A percentile compares a stretch with the other conserved stretches of the same genome.
Evolutionary conservation across 768 basidiomycete species (phyloP).

Genomic region (Rhodotorula paludigena): DNA sequence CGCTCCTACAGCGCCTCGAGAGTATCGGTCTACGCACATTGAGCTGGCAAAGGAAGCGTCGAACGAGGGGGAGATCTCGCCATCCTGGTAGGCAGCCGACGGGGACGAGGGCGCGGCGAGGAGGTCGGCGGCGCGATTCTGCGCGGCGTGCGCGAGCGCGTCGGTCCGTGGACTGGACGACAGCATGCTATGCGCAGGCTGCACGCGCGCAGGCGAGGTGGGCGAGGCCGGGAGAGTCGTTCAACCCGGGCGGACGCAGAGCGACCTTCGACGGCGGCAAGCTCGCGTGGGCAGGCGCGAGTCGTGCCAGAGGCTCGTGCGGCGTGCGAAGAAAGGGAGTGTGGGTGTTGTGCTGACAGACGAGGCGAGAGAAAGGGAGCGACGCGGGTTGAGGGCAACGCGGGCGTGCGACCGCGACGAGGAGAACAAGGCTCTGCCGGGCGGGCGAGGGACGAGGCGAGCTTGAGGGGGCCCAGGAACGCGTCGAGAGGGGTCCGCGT

Average conservation of each 20-base stretch:
- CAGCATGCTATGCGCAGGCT: slow-evolving; percentile 5
- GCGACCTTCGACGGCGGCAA: too few species aligned
- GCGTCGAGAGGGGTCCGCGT: too few species aligned
- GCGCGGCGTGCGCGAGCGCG: background rate
- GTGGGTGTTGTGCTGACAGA: background rate
- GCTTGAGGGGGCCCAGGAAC: too few species aligned
- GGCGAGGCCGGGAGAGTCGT: background rate
- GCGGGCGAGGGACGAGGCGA: too few species aligned
- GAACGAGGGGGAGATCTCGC: slow-evolving; percentile 34
- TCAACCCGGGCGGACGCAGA: background rate
- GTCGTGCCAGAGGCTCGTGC: background rate
- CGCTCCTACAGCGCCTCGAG: accelerated
- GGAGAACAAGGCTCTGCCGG: too few species aligned
- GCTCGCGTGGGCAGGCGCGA: background rate
- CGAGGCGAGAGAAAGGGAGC: background rate
- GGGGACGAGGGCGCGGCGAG: slow-evolving; percentile 33
- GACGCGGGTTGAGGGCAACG: background rate
- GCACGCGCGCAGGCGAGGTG: background rate
- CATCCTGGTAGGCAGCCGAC: slow-evolving; percentile 16
- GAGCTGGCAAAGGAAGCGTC: slow-evolving; percentile 38
- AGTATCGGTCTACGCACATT: slow-evolving; percentile 5
- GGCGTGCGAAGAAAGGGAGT: background rate
- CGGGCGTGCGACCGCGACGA: too few species aligned
- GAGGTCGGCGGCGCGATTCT: background rate
- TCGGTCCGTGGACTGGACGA: slow-evolving; percentile 24